Percentiles rank a stretch among this genome's conserved stretches.
These are phyloP conservation scores for Aspergillus cavernicola DNA, from an alignment of 495 filamentous ascomycete species.

Conservation along the genomic window DNA sequence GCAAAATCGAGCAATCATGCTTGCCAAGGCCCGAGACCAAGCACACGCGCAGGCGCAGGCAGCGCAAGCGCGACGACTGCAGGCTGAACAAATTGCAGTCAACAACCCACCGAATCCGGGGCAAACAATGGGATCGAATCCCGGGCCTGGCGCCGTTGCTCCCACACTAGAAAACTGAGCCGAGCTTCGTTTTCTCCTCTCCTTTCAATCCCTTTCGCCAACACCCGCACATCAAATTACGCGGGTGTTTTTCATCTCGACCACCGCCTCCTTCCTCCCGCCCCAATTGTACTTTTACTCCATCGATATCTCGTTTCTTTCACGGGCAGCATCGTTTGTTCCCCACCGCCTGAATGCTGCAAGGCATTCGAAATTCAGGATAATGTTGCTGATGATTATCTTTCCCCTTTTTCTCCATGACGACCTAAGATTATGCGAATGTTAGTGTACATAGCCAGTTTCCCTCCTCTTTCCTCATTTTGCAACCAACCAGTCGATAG, in stretches of 20 bases:
- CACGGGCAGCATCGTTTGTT: constrained; percentile 7
- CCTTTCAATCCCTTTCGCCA: constrained; percentile 17
- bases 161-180: constrained; percentile 36
- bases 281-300: constrained; percentile 40
- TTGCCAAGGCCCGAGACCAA: constrained; percentile 46
- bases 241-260: constrained; percentile 37
- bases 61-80: constrained; percentile 40
- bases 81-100: constrained; percentile 38
- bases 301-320: constrained; percentile 17
- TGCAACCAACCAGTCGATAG: constrained; percentile 22
- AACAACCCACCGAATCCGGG: constrained; percentile 27
- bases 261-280: constrained; percentile 15
- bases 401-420: constrained; percentile 15
- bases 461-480: constrained; percentile 12
- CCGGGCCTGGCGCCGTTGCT: constrained; percentile 29
- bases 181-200: constrained; percentile 22
- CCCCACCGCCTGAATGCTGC: constrained; percentile 12
- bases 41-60: constrained; percentile 49
- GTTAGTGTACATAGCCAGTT: constrained; percentile 44
- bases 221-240: constrained; percentile 32
- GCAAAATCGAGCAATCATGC: constrained; percentile 68
- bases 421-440: constrained; percentile 25
- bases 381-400: constrained; percentile 27
- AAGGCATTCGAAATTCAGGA: constrained; percentile 20
- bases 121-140: constrained; percentile 32